Conservation (phyloP, 2,329 filamentous ascomycete species). For the Nemania sp. region DNA sequence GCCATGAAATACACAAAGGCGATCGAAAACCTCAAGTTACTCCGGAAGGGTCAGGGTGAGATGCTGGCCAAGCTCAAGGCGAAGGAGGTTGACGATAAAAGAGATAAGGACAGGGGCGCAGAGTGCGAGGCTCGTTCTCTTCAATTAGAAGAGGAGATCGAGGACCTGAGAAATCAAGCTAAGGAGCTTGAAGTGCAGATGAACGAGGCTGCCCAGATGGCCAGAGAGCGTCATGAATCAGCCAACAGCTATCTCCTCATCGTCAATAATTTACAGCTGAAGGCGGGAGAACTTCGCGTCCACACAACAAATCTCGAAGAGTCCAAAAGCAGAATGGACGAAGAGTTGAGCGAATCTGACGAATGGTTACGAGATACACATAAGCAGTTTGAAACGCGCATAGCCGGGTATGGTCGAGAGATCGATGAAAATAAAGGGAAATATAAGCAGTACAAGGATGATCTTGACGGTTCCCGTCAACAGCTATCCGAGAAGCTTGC, state of each 20-base stretch:
- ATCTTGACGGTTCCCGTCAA: constrained; percentile 50
- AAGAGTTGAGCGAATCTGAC: constrained; percentile 75
- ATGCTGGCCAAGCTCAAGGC: constrained; percentile 74
- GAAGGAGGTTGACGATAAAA: constrained; percentile 76
- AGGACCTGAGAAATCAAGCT: constrained; percentile 62
- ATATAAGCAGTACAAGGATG: constrained; percentile 66
- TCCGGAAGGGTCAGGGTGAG: constrained; percentile 81
- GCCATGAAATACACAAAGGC: constrained; percentile 96
- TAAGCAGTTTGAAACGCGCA: constrained; percentile 76
- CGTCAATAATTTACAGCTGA: constrained; percentile 74
- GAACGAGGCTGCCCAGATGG: constrained; percentile 59
- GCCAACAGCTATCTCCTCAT: constrained; percentile 76
- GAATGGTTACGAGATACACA: constrained; percentile 72
- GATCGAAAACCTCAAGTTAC: constrained; percentile 88
- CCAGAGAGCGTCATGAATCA: constrained; percentile 70
- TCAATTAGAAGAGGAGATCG: constrained; percentile 69
- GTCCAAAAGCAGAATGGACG: constrained; percentile 72
- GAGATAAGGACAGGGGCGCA: constrained; percentile 83
- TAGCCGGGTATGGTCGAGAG: constrained; percentile 67
- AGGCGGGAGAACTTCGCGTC: constrained; percentile 73
- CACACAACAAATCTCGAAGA: constrained; percentile 72
- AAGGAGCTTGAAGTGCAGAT: constrained; percentile 64
- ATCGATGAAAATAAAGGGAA: constrained; percentile 64
- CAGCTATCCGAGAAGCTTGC: constrained; percentile 58
- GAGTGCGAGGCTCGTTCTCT: constrained; percentile 68